These are phyloP conservation scores for Fomitopsis schrenkii DNA, from an alignment of 1,284 basidiomycete species.

Conservation along the genomic window DNA sequence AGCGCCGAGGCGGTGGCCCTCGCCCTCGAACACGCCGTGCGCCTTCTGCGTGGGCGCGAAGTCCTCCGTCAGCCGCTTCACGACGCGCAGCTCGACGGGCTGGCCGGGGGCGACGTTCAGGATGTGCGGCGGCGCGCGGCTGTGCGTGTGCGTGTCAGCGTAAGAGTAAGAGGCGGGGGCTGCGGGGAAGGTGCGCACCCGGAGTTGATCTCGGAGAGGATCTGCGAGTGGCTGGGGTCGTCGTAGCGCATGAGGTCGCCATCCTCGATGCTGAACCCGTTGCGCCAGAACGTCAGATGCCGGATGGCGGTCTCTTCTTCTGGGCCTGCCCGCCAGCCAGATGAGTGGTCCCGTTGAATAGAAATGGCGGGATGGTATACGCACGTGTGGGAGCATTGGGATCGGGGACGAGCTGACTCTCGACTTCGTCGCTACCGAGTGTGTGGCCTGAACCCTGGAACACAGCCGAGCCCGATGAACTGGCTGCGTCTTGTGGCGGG, in stretches of 20 bases:
- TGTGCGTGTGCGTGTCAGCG: constrained; percentile 22
- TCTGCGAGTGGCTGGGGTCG: constrained; percentile 71
- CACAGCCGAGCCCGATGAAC: constrained; percentile 7
- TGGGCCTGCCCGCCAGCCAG: constrained; percentile 27
- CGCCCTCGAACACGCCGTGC: constrained; percentile 60
- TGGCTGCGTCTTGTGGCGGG: constrained; percentile 25
- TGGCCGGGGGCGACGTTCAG: constrained; percentile 80
- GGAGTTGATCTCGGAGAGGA: constrained; percentile 77
- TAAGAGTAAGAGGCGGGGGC: not conserved
- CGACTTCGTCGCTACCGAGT: constrained; percentile 84
- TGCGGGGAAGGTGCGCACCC: constrained; percentile 49
- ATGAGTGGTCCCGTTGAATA: too few relatives aligned
- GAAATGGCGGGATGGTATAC: too few relatives aligned
- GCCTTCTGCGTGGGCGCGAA: constrained; percentile 54
- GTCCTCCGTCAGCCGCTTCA: constrained; percentile 71
- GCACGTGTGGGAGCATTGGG: constrained; percentile 36
- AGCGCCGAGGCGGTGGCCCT: constrained; percentile 83
- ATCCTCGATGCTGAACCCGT: constrained; percentile 93
- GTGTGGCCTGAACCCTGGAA: constrained; percentile 79
- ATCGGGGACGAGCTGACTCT: constrained; percentile 71
- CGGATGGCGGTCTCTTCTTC: constrained; percentile 67
- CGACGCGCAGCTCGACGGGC: constrained; percentile 83
- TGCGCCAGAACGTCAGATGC: constrained; percentile 88
- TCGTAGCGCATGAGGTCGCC: constrained; percentile 85
- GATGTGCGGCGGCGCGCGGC: constrained; percentile 75